Base-by-base conservation (phyloP, 352 stramenopile species). In the Peronosclerospora sorghi region DNA sequence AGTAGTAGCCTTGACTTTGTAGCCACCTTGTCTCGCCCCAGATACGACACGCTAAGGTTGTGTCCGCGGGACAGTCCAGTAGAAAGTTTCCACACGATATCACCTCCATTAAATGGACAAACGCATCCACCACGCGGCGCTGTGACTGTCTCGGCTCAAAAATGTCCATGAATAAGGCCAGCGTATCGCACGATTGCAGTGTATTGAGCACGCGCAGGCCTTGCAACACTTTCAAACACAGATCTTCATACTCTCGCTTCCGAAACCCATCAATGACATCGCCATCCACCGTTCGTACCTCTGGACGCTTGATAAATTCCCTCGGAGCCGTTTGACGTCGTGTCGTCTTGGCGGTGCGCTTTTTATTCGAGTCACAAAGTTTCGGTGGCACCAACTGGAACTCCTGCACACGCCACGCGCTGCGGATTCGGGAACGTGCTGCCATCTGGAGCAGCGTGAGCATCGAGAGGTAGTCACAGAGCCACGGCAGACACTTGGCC, bases 391-490 rank as follows among this genome's bases (percentile, higher is more conserved):
- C 32, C n/a, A 85, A 34, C 37, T 80, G 69, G 43, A 83, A 85
- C 51, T 85, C 64, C 1, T 67, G 58, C 24, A 78, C 32, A 15
- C 48, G 32, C 29, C 20, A 40, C 5, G 37, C 12, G 21, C 34
- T 15, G 32, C n/a, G n/a, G n/a, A 28, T 28, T 48, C 41, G 39
- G 13, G 54, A 62, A 29, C 32, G 44, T 42, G 59, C 50, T 21
- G 54, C 65, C 74, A 91, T 89, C 34, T 67, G 61, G 48, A 91
- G 55, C 38, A 89, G 45, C 10, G 77, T 86, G n/a, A n/a, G n/a
- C n/a, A n/a, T n/a, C n/a, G n/a, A n/a, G n/a, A n/a, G n/a, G n/a
- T n/a, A n/a, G n/a, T n/a, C n/a, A n/a, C n/a, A n/a, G n/a, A n/a
- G n/a, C n/a, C n/a, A n/a, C n/a, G n/a, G n/a, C n/a, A n/a, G n/a